Base-by-base conservation (phyloP, 2,329 filamentous ascomycete genomes). In the Fusarium scirpi region DNA sequence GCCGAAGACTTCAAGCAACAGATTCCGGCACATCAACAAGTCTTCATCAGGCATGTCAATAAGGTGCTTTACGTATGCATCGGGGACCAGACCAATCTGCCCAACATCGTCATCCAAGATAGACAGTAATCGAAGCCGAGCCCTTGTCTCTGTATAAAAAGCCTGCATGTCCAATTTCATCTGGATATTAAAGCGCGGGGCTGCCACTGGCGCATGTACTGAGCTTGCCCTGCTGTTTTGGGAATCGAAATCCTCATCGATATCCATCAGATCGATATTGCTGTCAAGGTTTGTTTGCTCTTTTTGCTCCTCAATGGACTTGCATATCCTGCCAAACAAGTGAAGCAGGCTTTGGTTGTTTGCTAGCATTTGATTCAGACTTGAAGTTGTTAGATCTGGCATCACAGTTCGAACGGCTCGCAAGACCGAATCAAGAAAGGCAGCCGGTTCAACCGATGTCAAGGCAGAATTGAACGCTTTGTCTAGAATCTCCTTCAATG, bases 191-290 rank as follows among this genome's bases (percentile, higher is more conserved):
- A 81, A 80, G 20, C 87, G 83, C 44, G 88, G 82, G 44, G 89
- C 76, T 18, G 85, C 76, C 22, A 79, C 72, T 2, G 69, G 62
- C 32, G 79, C 81, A 30, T 81, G 77, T 2, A 76, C 65, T 18
- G 78, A 76, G 51, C 81, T 83, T 27, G 77, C 80, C 25, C 83
- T 83, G 66, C 85, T 89, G 55, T 82, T 82, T 69, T 91, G 88
- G 0, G 89, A 89, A 43, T 88, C 86, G 58, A 91, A 89, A 3
- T 87, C 86, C 15, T 87, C 84, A 72, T 94, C 91, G 8, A 94
- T 74, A 58, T 93, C 90, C 89, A 92, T 91, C 8, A 84, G 76
- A 69, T 91, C 88, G 4, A 81, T 70, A 12, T 83, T 80, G 6
- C 82, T 47, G 73, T 76, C 47, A 81, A 71, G 32, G 72, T 71